phyloP scores from a whole-genome alignment of 208 protist species.

The Strigomonas galati region DNA sequence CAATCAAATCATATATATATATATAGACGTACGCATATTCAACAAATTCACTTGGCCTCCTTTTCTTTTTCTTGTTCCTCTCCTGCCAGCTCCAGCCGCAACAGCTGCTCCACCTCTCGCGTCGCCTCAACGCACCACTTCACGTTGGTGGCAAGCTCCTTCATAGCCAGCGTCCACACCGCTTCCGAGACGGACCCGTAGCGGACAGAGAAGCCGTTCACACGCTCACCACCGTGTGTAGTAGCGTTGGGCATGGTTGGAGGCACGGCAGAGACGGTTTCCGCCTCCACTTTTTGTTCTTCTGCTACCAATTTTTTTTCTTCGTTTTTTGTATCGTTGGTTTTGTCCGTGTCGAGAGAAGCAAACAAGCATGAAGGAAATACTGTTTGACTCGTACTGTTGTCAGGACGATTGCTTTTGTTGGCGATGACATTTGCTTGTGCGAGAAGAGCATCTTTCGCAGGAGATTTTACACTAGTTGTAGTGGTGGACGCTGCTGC shows the following conservation, averaged over 20 bases:
- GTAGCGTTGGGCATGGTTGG: neutral
- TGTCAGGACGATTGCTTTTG: too few relatives aligned
- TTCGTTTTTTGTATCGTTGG: too few relatives aligned
- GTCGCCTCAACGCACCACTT: slow-evolving; percentile 74
- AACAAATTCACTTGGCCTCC: neutral
- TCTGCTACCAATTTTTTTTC: neutral
- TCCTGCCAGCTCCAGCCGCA: slow-evolving; percentile 14
- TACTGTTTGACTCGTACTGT: too few relatives aligned
- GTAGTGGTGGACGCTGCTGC: neutral
- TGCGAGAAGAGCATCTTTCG: too few relatives aligned
- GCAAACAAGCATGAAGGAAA: too few relatives aligned
- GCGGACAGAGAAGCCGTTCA: slow-evolving; percentile 62
- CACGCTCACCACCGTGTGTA: neutral
- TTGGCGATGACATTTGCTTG: too few relatives aligned
- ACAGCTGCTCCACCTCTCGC: slow-evolving; percentile 41
- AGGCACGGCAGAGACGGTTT: neutral
- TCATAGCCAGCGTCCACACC: slow-evolving; percentile 78
- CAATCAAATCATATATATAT: too few relatives aligned
- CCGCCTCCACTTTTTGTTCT: neutral
- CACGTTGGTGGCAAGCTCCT: slow-evolving; percentile 69
- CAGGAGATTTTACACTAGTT: too few relatives aligned
- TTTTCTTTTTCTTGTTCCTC: slow-evolving; percentile 6
- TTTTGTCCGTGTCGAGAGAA: too few relatives aligned
- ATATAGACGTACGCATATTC: too few relatives aligned
- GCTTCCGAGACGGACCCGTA: slow-evolving; percentile 55